phyloP scores from a whole-genome alignment of 2,329 filamentous ascomycete genomes.

The Fusarium chlamydosporum region DNA sequence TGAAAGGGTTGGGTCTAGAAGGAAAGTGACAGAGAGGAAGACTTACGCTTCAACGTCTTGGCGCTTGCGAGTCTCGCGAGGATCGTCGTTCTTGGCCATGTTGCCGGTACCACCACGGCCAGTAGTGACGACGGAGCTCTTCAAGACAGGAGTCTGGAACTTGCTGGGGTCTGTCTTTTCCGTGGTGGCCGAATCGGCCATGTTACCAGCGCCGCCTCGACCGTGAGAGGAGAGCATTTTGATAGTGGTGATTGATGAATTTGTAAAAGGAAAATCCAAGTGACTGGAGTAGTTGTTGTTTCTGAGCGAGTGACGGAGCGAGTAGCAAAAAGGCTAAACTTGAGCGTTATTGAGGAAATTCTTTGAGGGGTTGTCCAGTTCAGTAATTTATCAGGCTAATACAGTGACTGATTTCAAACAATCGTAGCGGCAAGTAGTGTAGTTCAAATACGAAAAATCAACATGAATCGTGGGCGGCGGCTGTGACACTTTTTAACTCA shows the following conservation, averaged over 20 bases:
- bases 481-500: conserved; percentile 39
- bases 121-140: conserved; percentile 86
- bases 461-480: conserved; percentile 14
- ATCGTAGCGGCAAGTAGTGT: conserved; percentile 5
- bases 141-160: conserved; percentile 86
- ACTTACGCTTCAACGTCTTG: conserved; percentile 85
- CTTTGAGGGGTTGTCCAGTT: conserved; percentile 6
- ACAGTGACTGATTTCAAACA: neutral
- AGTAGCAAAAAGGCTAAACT: neutral
- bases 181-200: conserved; percentile 67
- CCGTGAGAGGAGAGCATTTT: conserved; percentile 74
- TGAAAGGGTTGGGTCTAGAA: neutral
- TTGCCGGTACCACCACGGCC: conserved; percentile 91
- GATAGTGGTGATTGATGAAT: neutral
- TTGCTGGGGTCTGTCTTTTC: conserved; percentile 71
- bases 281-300: conserved; percentile 4
- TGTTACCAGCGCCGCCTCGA: conserved; percentile 84
- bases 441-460: conserved; percentile 3
- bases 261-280: neutral
- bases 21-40: neutral
- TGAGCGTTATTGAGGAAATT: neutral
- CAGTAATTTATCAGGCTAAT: neutral
- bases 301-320: neutral
- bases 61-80: conserved; percentile 78
- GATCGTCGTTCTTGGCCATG: conserved; percentile 82